Evolutionary conservation across 2,329 filamentous ascomycete species (phyloP).

Genomic region (Grosmannia penicillata): DNA sequence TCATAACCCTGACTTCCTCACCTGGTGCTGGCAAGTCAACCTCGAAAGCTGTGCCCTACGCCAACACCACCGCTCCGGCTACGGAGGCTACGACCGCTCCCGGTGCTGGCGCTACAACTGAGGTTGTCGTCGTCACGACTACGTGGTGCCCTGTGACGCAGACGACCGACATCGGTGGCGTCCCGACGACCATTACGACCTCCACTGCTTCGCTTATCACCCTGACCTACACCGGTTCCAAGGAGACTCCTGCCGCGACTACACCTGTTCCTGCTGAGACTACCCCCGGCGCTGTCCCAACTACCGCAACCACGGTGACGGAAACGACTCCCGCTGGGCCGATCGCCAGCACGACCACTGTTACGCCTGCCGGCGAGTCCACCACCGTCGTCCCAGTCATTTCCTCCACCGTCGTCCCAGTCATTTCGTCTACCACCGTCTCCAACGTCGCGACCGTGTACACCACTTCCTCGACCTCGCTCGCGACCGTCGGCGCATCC

Average conservation of each 20-base stretch:
- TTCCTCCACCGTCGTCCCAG: too few species aligned
- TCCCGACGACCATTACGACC: not conserved
- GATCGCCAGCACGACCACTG: too few species aligned
- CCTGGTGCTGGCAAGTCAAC: too few species aligned
- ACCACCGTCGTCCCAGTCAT: slow-evolving; percentile 30
- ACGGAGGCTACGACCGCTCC: slow-evolving; percentile 10
- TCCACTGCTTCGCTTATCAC: not conserved
- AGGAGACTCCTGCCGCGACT: too few species aligned
- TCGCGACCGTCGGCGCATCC: too few species aligned
- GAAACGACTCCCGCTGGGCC: too few species aligned
- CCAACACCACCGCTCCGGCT: slow-evolving; percentile 15
- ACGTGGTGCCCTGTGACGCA: slow-evolving; percentile 20
- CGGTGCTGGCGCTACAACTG: slow-evolving; percentile 13
- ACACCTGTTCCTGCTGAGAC: too few species aligned
- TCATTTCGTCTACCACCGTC: too few species aligned
- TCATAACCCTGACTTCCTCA: too few species aligned
- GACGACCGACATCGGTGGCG: not conserved
- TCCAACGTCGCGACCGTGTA: too few species aligned
- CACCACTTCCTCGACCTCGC: too few species aligned
- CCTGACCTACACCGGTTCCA: too few species aligned
- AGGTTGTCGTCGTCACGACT: slow-evolving; percentile 25
- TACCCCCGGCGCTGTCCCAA: slow-evolving; percentile 23
- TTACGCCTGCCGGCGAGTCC: slow-evolving; percentile 19
- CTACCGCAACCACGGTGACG: slow-evolving; percentile 29
- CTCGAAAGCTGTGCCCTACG: slow-evolving; percentile 23